Evolutionary conservation across 2,329 filamentous ascomycete species (phyloP).

Genomic region (Exophiala sp.): DNA sequence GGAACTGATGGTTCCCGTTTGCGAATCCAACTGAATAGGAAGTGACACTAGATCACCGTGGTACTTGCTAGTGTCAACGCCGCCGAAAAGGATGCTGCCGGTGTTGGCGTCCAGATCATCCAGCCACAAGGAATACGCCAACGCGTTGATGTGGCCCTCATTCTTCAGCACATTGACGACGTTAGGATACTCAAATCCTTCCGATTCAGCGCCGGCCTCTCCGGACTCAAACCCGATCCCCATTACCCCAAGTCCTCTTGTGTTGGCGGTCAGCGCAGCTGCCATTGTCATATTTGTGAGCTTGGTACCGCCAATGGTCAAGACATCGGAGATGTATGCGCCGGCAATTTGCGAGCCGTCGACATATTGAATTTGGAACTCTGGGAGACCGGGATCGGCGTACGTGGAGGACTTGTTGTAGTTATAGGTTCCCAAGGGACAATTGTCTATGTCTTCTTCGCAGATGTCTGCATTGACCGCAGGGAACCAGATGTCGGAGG

Average conservation of each 20-base stretch:
- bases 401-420: conserved; percentile 26
- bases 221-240: conserved; percentile 37
- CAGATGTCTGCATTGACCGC: conserved; percentile 27
- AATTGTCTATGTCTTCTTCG: conserved; percentile 14
- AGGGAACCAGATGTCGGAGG: conserved; percentile 60
- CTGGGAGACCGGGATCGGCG: conserved; percentile 16
- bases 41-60: conserved; percentile 57
- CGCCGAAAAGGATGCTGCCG: conserved; percentile 71
- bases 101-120: conserved; percentile 53
- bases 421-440: conserved; percentile 27
- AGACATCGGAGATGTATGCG: conserved; percentile 36
- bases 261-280: conserved; percentile 27
- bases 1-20: conserved; percentile 48
- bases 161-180: conserved; percentile 60
- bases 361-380: conserved; percentile 37
- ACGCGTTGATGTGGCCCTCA: conserved; percentile 49
- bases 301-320: conserved; percentile 33
- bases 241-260: conserved; percentile 33
- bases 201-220: conserved; percentile 23
- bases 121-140: conserved; percentile 35
- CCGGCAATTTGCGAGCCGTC: conserved; percentile 35
- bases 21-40: conserved; percentile 48
- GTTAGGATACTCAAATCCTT: conserved; percentile 47
- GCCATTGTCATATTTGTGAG: conserved; percentile 39
- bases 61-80: conserved; percentile 72